These are phyloP conservation scores for Lanmaoa pseudosensibilis DNA, from an alignment of 768 basidiomycete genomes.

Conservation along the genomic window DNA sequence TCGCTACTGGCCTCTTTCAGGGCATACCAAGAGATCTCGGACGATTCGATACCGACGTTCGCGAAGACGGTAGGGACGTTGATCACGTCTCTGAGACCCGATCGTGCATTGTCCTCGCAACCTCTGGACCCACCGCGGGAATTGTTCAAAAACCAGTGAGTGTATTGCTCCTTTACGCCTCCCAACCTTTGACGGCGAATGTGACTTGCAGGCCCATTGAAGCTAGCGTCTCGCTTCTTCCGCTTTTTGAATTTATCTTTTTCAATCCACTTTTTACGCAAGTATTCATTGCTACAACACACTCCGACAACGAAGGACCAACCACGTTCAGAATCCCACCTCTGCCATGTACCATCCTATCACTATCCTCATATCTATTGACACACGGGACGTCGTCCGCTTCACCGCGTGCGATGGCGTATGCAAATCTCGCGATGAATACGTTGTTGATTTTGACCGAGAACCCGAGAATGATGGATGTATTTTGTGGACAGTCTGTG, in stretches of 20 bases:
- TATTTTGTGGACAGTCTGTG: constrained; percentile 43
- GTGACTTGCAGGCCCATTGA: constrained; percentile 55
- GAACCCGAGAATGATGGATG: constrained; percentile 46
- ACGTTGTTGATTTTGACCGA: constrained; percentile 53
- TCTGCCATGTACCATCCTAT: constrained; percentile 49
- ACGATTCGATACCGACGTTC: constrained; percentile 54
- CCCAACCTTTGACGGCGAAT: neutral
- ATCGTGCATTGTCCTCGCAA: constrained; percentile 49
- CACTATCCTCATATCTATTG: constrained; percentile 63
- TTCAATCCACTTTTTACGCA: constrained; percentile 49
- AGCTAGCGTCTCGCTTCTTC: constrained; percentile 56
- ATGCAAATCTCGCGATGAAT: constrained; percentile 59
- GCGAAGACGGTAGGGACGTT: constrained; percentile 52
- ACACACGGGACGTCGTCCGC: constrained; percentile 65
- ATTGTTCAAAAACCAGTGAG: constrained; percentile 58
- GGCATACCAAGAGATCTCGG: constrained; percentile 53
- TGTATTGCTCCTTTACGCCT: neutral
- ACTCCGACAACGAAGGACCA: constrained; percentile 28
- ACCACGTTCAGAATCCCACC: constrained; percentile 30
- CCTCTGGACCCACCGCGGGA: constrained; percentile 50
- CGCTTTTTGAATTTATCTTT: constrained; percentile 60
- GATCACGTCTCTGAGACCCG: constrained; percentile 52
- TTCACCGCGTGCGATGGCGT: constrained; percentile 58
- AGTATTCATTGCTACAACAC: constrained; percentile 43
- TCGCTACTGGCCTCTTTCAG: constrained; percentile 31